These are phyloP conservation scores for Aureobasidium uvarum DNA, from an alignment of 2,329 filamentous ascomycete species.

Conservation along the genomic window DNA sequence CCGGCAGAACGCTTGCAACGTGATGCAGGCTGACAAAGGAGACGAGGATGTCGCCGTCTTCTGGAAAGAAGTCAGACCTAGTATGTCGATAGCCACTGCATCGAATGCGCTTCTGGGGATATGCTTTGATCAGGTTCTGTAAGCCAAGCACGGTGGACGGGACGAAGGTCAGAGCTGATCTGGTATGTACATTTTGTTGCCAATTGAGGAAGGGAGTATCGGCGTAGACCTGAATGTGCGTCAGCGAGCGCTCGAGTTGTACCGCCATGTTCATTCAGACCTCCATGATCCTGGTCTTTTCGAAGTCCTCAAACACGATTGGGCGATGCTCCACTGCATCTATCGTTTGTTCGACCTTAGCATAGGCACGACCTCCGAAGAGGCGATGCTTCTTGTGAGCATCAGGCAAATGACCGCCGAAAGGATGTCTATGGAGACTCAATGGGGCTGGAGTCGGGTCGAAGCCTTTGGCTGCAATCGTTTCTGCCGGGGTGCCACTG, in stretches of 20 bases:
- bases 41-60: slow-evolving; percentile 45
- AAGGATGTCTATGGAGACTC: not conserved
- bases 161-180: slow-evolving; percentile 44
- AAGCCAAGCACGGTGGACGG: slow-evolving; percentile 45
- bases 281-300: slow-evolving; percentile 23
- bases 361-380: slow-evolving; percentile 4
- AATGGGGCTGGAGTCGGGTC: not conserved
- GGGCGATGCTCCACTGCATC: slow-evolving; percentile 3
- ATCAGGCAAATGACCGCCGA: not conserved
- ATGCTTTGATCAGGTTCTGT: slow-evolving; percentile 42
- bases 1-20: slow-evolving; percentile 34
- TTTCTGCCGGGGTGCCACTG: slow-evolving; percentile 8
- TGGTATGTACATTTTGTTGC: slow-evolving; percentile 44
- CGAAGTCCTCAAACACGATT: slow-evolving; percentile 15
- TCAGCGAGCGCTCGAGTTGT: not conserved
- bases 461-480: slow-evolving; percentile 1
- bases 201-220: slow-evolving; percentile 39
- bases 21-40: slow-evolving; percentile 45
- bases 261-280: not conserved
- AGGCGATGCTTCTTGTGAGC: slow-evolving; percentile 17
- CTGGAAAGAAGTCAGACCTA: slow-evolving; percentile 46
- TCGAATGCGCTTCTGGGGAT: slow-evolving; percentile 40
- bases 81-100: slow-evolving; percentile 48
- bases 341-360: slow-evolving; percentile 19
- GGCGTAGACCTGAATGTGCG: slow-evolving; percentile 27